Conservation (phyloP, 202 grass and related monocot species). For the Schoenoplectus tabernaemontani region DNA sequence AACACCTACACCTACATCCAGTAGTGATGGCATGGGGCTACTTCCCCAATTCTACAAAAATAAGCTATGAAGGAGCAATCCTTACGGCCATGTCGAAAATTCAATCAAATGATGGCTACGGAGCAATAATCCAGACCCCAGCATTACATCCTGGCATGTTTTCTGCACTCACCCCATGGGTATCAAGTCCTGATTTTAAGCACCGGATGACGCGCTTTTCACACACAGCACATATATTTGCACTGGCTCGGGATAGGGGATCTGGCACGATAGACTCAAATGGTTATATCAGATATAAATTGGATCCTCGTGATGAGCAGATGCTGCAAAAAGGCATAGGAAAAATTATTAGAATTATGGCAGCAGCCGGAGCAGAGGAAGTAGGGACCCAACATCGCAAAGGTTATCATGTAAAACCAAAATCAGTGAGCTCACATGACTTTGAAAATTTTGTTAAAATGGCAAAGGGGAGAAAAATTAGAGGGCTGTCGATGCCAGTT, state of each 20-base stretch:
- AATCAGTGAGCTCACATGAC: conserved; percentile 12
- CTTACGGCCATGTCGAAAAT: conserved; percentile 29
- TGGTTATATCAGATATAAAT: conserved; percentile 13
- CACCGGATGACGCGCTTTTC: conserved; percentile 30
- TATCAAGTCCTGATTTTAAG: conserved; percentile 34
- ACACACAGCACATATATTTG: conserved; percentile 28
- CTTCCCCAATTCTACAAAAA: conserved; percentile 25
- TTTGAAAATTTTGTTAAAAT: conserved; percentile 14
- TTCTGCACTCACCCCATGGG: conserved; percentile 31
- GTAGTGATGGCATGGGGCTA: conserved; percentile 35
- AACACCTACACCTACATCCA: conserved; percentile 36
- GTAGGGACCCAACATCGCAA: conserved; percentile 29
- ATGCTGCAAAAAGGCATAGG: conserved; percentile 15
- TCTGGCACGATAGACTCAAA: conserved; percentile 14
- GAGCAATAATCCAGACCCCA: conserved; percentile 34
- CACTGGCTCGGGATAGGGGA: conserved; percentile 24
- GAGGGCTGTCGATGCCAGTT: background rate
- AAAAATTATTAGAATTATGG: conserved; percentile 30
- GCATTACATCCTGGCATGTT: conserved; percentile 41
- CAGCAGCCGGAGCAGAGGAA: conserved; percentile 30
- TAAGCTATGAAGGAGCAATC: conserved; percentile 41
- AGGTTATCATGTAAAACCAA: background rate
- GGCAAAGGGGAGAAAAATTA: conserved; percentile 3
- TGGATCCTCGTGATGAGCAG: conserved; percentile 28
- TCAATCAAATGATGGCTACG: conserved; percentile 19